phyloP scores from a whole-genome alignment of 805 yeast species.

The Yamadazyma tumulicola region DNA sequence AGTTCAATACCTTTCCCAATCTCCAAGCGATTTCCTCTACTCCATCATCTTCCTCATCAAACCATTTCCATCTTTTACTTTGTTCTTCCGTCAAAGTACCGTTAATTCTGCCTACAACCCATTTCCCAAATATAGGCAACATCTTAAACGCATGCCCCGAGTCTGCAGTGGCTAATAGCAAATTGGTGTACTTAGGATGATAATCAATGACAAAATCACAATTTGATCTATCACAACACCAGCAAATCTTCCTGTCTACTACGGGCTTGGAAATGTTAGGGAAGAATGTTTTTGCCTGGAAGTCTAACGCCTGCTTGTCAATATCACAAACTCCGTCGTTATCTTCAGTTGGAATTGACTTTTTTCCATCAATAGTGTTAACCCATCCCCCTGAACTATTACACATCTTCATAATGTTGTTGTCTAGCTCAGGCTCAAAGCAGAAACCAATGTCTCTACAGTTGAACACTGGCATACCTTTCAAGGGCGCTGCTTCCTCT shows the following conservation, averaged over 20 bases:
- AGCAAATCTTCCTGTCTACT: conserved; percentile 17
- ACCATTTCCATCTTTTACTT: conserved; percentile 11
- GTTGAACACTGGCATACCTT: conserved; percentile 12
- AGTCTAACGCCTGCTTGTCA: conserved; percentile 7
- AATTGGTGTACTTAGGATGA: conserved; percentile 24
- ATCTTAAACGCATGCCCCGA: conserved; percentile 39
- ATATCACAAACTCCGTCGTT: conserved; percentile 10
- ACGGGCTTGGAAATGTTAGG: conserved; percentile 9
- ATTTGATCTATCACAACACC: conserved; percentile 34
- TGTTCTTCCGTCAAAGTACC: conserved; percentile 7
- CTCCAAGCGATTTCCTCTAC: conserved; percentile 11
- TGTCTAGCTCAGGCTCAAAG: conserved; percentile 12
- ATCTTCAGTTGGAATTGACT: conserved; percentile 12
- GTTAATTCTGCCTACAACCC: conserved; percentile 12
- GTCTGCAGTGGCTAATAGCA: conserved; percentile 36
- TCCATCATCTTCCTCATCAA: conserved; percentile 5
- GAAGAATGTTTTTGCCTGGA: conserved; percentile 9
- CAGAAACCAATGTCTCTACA: conserved; percentile 13
- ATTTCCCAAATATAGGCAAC: conserved; percentile 30
- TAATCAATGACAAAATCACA: conserved; percentile 32
- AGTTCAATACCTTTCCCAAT: conserved; percentile 10
- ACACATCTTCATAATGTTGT: conserved; percentile 12
- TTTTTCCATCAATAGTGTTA: background rate
- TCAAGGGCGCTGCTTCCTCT: conserved; percentile 8
- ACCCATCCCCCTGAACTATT: conserved; percentile 12